These are phyloP conservation scores for Porogramme epimiltina DNA, from an alignment of 1,284 basidiomycete species.

Conservation along the genomic window DNA sequence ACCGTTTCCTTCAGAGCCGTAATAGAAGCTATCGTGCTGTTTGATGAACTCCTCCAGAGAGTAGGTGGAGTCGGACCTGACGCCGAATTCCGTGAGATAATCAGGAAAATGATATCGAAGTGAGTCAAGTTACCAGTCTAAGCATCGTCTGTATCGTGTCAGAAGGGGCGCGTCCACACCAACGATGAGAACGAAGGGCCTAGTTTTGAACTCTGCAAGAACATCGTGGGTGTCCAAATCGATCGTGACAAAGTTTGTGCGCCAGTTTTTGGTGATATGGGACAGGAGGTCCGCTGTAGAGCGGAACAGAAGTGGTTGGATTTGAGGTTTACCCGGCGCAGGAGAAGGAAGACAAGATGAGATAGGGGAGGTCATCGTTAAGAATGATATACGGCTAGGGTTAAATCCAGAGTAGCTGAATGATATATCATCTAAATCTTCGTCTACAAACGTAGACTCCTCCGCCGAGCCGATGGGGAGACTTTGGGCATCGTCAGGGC, in stretches of 20 bases:
- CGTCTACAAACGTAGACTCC: neutral
- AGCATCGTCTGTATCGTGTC: constrained; percentile 51
- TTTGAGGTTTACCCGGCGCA: constrained; percentile 3
- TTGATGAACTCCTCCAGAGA: constrained; percentile 56
- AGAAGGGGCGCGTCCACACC: constrained; percentile 85
- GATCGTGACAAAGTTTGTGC: constrained; percentile 77
- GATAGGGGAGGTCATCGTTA: constrained; percentile 30
- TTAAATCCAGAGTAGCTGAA: constrained; percentile 3
- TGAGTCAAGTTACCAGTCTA: constrained; percentile 40
- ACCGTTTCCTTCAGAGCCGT: constrained; percentile 20
- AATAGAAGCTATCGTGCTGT: constrained; percentile 33
- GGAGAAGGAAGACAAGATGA: constrained; percentile 22
- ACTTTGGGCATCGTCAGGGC: neutral
- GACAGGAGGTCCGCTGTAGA: constrained; percentile 66
- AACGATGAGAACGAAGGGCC: constrained; percentile 91
- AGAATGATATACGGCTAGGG: constrained; percentile 27
- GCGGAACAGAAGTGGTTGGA: constrained; percentile 42
- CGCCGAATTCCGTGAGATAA: neutral
- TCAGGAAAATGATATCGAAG: constrained; percentile 1
- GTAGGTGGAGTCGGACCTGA: constrained; percentile 28
- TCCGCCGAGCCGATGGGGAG: neutral
- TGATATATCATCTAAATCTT: neutral
- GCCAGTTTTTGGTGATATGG: constrained; percentile 86
- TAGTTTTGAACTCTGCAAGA: constrained; percentile 75
- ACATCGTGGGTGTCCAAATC: constrained; percentile 65